Base-by-base conservation (phyloP, 2,329 filamentous ascomycete genomes). In the Ceratocystis destructans region DNA sequence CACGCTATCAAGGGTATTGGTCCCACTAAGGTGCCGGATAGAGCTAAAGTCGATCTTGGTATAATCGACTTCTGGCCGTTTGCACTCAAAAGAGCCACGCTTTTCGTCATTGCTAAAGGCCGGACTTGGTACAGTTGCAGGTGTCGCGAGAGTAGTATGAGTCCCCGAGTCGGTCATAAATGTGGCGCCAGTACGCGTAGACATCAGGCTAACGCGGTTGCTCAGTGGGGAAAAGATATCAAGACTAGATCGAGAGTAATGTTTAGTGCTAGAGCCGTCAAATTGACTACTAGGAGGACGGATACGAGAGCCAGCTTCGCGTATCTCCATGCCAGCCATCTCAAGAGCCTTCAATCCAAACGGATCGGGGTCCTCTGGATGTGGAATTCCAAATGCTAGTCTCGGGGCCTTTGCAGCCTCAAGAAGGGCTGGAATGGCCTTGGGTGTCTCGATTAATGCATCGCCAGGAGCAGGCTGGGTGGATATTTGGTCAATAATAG, bases 261-360 rank as follows among this genome's bases (percentile, higher is more conserved):
- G 80, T 64, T 78, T 77, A 64, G 81, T 84, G 2, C 90, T 88
- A 70, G 85, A 85, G 75, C 89, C 94, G 72, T 93, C 89, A 74
- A 96, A 95, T 70, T 88, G 84, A 67, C 87, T 90, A 77, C 87
- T 90, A 28, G 83, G 80, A 1, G 91, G 90, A 66, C 90, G 81
- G 65, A 83, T 79, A 5, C 72, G 72, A 1, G 87, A 87, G 44
- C 90, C 91, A n/a, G 92, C 92, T 77, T 96, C 92, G 64, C 89
- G 84, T 70, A 97, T 94, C 71, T 93, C 89, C 66, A 96, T 78
- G 1, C 93, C 93, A 68, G 91, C 89, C 78, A 90, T 87, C 73
- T 96, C 90, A n/a, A 97, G 77, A 6, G 93, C 92, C 69, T 92
- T 82, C 31, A 96, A 88, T 28, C 93, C 93, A 72, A 89, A 97